These are phyloP conservation scores for Teratosphaeria nubilosa DNA, from an alignment of 2,329 filamentous ascomycete species.

Conservation along the genomic window DNA sequence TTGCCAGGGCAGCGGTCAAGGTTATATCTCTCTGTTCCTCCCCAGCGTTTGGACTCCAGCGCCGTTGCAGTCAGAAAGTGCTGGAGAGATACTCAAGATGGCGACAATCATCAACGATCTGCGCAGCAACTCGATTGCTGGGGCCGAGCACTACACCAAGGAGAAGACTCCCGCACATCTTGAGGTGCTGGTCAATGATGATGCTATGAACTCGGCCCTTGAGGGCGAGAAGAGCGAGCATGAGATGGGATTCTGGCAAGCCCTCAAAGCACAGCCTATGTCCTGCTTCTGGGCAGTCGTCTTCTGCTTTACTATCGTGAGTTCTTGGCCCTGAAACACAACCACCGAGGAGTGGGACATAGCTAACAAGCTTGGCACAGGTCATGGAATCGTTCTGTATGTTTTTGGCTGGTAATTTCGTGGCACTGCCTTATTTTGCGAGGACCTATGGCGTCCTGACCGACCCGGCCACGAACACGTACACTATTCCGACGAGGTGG, in stretches of 20 bases:
- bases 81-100: background rate
- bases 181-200: constrained; percentile 20
- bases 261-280: constrained; percentile 38
- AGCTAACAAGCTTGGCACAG: background rate
- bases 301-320: constrained; percentile 35
- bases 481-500: constrained; percentile 43
- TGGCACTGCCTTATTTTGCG: constrained; percentile 39
- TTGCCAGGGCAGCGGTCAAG: background rate
- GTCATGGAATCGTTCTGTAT: constrained; percentile 44
- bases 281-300: constrained; percentile 42
- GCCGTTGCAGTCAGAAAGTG: background rate
- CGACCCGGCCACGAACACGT: constrained; percentile 5
- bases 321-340: constrained; percentile 2
- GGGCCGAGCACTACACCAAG: background rate
- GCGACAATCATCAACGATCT: background rate
- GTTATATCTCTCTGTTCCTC: background rate
- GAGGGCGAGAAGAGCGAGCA: constrained; percentile 44
- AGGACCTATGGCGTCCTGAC: constrained; percentile 34
- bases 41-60: background rate
- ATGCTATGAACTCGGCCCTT: constrained; percentile 38
- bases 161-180: background rate
- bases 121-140: background rate
- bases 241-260: constrained; percentile 35
- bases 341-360: background rate
- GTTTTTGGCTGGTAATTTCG: constrained; percentile 48